Evolutionary conservation across 305 asterid species (phyloP), one percentile per base, ranked within the genome.

Genomic region (Rubia tinctorum): DNA sequence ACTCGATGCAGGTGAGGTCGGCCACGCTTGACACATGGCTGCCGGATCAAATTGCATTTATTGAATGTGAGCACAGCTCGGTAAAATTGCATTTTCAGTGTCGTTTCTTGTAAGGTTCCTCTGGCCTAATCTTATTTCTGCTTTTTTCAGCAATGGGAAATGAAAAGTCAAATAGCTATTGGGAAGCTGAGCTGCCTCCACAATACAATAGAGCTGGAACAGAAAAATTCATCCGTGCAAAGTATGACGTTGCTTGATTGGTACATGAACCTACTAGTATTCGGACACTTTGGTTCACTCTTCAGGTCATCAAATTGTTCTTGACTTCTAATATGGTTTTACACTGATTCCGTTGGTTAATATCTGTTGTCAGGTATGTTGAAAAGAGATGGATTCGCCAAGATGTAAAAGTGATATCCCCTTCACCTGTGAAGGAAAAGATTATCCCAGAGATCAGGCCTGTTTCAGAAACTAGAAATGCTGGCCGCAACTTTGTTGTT

Each of bases 1-100:
- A 18, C 47, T 62, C 65, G 44, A 15, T 68, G 58, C 78, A 94
- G 99, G 99, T 95, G 86, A 89, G 99, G 80, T 95, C 99, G 74
- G 96, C 99, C 75, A 87, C 98, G 44, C 96, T 95, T 71, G 99
- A 95, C 79, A 95, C 99, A 53, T 95, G 99, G 99, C 96, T 95
- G 76, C 98, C 99, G 14, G 98, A 95, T 74, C 99, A 95, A 86
- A 92, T 95, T 80, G 91, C 93, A 76, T 95, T 90, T 79, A 88
- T 95, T 84, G 93, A 86, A 72, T 90, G 99, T 95, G 89, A 87
- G 96, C 27, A 22, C 47, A 22, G 18, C 20, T 79, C 58, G 17
- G 45, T 70, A 63, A 20, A 66, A 27, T 18, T 15, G n/a, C n/a
- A n/a, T 61, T 73, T 42, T 43, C 73, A 30, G 8, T 76, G 71